Evolutionary conservation across 257 asterid species (phyloP).

Genomic region (Paraleonurus japonicus): DNA sequence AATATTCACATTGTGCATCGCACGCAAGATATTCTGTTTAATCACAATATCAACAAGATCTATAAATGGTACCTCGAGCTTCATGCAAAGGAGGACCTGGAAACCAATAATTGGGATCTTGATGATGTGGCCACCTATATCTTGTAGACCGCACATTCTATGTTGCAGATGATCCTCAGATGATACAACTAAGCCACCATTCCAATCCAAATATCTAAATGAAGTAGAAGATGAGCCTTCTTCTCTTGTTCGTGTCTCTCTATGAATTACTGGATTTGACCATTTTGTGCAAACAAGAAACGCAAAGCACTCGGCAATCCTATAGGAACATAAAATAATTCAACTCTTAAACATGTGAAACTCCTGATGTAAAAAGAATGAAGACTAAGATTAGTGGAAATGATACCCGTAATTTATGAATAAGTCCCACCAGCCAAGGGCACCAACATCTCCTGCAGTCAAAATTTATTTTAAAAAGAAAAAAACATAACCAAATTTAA

Average conservation of each 20-base stretch:
- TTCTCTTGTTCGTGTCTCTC: constrained; percentile 57
- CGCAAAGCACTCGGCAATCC: constrained; percentile 98
- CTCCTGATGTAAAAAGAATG: constrained; percentile 22
- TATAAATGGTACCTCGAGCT: constrained; percentile 68
- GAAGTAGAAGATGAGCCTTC: constrained; percentile 73
- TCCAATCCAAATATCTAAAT: constrained; percentile 76
- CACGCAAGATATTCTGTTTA: background rate
- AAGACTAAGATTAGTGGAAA: constrained; percentile 19
- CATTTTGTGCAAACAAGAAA: constrained; percentile 99
- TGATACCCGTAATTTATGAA: constrained; percentile 88
- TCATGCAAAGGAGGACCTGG: constrained; percentile 95
- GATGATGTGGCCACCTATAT: constrained; percentile 95
- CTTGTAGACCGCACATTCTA: constrained; percentile 76
- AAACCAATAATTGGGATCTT: constrained; percentile 83
- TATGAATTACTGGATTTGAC: constrained; percentile 92
- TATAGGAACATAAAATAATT: constrained; percentile 35
- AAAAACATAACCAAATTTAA: constrained; percentile 15
- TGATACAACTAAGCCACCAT: constrained; percentile 66
- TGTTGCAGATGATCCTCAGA: constrained; percentile 61
- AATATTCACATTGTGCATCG: too few species aligned
- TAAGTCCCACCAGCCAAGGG: constrained; percentile 99
- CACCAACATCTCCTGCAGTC: constrained; percentile 68
- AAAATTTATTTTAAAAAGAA: background rate
- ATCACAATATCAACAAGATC: constrained; percentile 9
- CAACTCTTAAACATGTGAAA: constrained; percentile 30